phyloP scores from a whole-genome alignment of 805 yeast genomes.

The Ogataea ganodermae region DNA sequence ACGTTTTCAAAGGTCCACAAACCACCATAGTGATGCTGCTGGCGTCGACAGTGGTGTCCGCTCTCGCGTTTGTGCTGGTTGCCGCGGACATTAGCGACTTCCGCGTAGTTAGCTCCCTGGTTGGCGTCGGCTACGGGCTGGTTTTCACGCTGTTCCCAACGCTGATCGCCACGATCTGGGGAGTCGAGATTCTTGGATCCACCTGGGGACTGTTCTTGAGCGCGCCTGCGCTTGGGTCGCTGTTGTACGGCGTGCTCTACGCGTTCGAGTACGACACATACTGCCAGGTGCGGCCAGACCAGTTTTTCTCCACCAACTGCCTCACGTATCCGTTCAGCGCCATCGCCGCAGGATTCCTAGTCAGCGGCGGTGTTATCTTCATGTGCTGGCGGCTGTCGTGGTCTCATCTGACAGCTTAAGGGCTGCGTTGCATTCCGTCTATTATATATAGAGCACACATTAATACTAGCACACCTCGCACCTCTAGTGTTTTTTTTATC shows the following conservation, averaged over 20 bases:
- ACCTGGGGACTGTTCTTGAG: conserved; percentile 87
- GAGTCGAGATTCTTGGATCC: conserved; percentile 79
- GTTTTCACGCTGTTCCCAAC: conserved; percentile 81
- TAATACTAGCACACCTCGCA: conserved; percentile 7
- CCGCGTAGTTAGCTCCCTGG: conserved; percentile 31
- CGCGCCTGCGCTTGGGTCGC: conserved; percentile 84
- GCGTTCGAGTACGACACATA: conserved; percentile 59
- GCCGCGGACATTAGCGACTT: conserved; percentile 15
- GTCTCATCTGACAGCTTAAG: not conserved
- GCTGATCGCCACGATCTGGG: conserved; percentile 77
- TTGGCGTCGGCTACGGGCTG: conserved; percentile 79
- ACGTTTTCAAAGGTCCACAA: conserved; percentile 12
- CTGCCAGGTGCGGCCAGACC: conserved; percentile 23
- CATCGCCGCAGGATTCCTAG: conserved; percentile 13
- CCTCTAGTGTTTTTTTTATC: not conserved
- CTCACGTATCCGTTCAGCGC: conserved; percentile 21
- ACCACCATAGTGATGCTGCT: conserved; percentile 11
- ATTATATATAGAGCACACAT: too few relatives aligned
- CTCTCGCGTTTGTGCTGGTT: conserved; percentile 15
- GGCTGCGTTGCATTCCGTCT: not conserved
- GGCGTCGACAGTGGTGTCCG: conserved; percentile 9
- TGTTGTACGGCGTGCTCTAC: conserved; percentile 65
- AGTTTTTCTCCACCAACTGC: conserved; percentile 13
- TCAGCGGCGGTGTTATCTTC: conserved; percentile 15
- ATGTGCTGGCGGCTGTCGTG: conserved; percentile 23